Percentiles rank a stretch among this genome's conserved stretches.
Evolutionary conservation across 345 rosid genomes (phyloP).

Genomic region (Citrus sinensis): DNA sequence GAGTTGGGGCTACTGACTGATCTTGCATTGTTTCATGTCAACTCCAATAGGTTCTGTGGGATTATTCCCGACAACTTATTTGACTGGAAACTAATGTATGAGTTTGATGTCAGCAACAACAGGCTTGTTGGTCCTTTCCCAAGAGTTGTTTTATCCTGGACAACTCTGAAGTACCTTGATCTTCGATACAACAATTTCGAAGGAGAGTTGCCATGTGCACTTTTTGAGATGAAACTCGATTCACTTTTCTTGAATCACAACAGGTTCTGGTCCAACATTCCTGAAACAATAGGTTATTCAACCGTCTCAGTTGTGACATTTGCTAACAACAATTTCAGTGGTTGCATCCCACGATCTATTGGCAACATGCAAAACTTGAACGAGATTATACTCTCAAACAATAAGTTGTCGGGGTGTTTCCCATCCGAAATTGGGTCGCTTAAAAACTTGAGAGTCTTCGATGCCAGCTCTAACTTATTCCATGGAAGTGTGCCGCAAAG

Average conservation of each 20-base stretch:
- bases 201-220: slow-evolving; percentile 51
- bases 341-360: slow-evolving; percentile 66
- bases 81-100: slow-evolving; percentile 51
- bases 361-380: slow-evolving; percentile 63
- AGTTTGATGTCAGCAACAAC: slow-evolving; percentile 86
- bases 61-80: slow-evolving; percentile 56
- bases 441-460: slow-evolving; percentile 47
- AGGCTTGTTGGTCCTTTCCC: slow-evolving; percentile 82
- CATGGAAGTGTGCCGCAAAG: slow-evolving; percentile 43
- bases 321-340: slow-evolving; percentile 63
- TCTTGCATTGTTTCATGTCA: slow-evolving; percentile 59
- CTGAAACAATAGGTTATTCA: slow-evolving; percentile 65
- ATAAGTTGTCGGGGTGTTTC: slow-evolving; percentile 66
- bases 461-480: slow-evolving; percentile 51
- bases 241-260: slow-evolving; percentile 77
- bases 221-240: slow-evolving; percentile 54
- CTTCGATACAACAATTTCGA: slow-evolving; percentile 73
- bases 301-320: slow-evolving; percentile 52
- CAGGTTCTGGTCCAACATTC: slow-evolving; percentile 59
- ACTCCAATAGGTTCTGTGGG: slow-evolving; percentile 80
- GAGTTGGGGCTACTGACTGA: slow-evolving; percentile 70
- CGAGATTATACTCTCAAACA: slow-evolving; percentile 54
- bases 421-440: slow-evolving; percentile 62
- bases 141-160: slow-evolving; percentile 48
- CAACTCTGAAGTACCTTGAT: slow-evolving; percentile 49